A percentile compares a stretch with the other conserved stretches of the same genome.
phyloP scores from a whole-genome alignment of 2,329 filamentous ascomycete species.

The Cladosporium oxysporum region DNA sequence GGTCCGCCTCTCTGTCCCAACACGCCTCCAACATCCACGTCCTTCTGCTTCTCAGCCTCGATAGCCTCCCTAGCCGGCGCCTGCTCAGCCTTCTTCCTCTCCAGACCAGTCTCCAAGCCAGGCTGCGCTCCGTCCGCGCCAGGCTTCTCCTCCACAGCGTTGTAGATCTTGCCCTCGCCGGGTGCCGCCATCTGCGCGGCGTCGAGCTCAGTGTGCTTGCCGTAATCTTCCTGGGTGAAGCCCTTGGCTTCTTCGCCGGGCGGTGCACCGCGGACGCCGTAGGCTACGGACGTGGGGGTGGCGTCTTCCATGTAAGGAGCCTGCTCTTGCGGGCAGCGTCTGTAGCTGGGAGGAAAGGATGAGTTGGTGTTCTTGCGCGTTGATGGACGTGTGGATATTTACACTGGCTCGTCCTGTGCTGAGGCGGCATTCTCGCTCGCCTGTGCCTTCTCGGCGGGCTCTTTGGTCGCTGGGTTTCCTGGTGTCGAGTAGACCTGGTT shows the following conservation, averaged over 20 bases:
- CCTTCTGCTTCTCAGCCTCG: conserved; percentile 41
- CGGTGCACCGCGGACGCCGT: conserved; percentile 47
- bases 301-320: conserved; percentile 39
- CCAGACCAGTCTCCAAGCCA: conserved; percentile 48
- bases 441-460: conserved; percentile 41
- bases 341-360: conserved; percentile 28
- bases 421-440: conserved; percentile 34
- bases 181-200: conserved; percentile 51
- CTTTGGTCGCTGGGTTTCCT: conserved; percentile 48
- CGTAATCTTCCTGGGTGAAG: conserved; percentile 43
- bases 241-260: conserved; percentile 48
- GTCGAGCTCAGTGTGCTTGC: conserved; percentile 49
- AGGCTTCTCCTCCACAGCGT: conserved; percentile 43
- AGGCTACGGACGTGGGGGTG: conserved; percentile 40
- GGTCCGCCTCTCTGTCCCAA: conserved; percentile 50
- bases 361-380: conserved; percentile 3
- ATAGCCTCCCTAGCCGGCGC: conserved; percentile 43
- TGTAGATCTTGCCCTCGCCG: conserved; percentile 48
- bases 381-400: conserved; percentile 1
- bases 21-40: conserved; percentile 44
- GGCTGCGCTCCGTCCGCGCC: conserved; percentile 41
- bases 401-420: conserved; percentile 20
- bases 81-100: conserved; percentile 54
- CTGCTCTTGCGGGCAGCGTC: conserved; percentile 44
- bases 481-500: conserved; percentile 49